Percentiles rank a stretch among this genome's conserved stretches.
Conservation (phyloP, 306 rosid species). For the Trichosanthes truncata region DNA sequence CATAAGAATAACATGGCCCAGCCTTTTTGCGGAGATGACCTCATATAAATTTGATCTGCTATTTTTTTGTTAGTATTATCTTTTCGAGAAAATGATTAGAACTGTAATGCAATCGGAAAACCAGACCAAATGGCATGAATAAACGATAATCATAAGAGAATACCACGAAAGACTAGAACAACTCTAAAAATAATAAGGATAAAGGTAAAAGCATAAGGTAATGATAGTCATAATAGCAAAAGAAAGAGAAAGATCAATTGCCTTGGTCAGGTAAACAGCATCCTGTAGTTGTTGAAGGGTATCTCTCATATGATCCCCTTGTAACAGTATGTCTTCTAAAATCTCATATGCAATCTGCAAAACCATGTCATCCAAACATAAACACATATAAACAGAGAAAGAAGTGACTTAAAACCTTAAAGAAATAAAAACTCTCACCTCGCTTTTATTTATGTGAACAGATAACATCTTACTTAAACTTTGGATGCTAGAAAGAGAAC, state of each 20-base stretch:
- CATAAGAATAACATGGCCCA: not conserved
- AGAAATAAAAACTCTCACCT: conserved; percentile 37
- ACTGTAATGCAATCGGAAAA: not conserved
- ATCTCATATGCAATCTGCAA: conserved; percentile 78
- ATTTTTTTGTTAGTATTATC: not conserved
- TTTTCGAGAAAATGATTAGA: not conserved
- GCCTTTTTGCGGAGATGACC: not conserved
- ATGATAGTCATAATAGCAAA: conserved; percentile 10
- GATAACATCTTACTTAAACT: conserved; percentile 84
- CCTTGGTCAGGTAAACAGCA: conserved; percentile 92
- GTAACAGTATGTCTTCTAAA: conserved; percentile 72
- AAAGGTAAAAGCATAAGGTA: not conserved
- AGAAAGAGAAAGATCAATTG: conserved; percentile 18
- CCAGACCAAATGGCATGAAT: not conserved
- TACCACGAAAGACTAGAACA: not conserved
- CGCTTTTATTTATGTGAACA: conserved; percentile 56
- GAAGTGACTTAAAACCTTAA: not conserved
- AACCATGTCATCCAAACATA: conserved; percentile 10
- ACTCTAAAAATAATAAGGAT: not conserved
- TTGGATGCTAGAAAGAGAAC: conserved; percentile 86
- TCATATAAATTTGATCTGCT: not conserved
- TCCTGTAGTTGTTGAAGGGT: conserved; percentile 81
- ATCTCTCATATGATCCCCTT: conserved; percentile 67
- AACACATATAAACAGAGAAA: conserved; percentile 2
- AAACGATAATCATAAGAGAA: not conserved